Conservation (phyloP, 768 basidiomycete genomes). For the Psilocybe tampanensis region DNA sequence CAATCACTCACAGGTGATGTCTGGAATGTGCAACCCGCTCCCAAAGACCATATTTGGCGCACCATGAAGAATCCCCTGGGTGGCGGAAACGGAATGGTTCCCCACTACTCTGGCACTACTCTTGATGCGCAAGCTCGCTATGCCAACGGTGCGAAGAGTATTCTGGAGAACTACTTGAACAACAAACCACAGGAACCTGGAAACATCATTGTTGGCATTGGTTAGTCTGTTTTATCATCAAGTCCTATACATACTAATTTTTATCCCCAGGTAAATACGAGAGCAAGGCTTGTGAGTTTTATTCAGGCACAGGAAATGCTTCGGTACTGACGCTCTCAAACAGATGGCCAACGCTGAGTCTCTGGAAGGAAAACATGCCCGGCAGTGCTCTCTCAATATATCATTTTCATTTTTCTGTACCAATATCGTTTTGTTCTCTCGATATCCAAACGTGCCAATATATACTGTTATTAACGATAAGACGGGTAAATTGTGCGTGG, state of each 20-base stretch:
- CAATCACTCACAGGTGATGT: slow-evolving; percentile 53
- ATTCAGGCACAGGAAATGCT: background rate
- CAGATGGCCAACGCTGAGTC: slow-evolving; percentile 55
- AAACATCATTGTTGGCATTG: slow-evolving; percentile 80
- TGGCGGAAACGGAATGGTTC: slow-evolving; percentile 89
- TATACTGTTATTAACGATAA: no score
- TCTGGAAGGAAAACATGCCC: background rate
- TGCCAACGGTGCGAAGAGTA: slow-evolving; percentile 68
- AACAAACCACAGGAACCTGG: slow-evolving; percentile 69
- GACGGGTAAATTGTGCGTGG: slow-evolving; percentile 3
- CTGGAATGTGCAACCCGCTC: slow-evolving; percentile 88
- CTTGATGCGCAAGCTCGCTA: slow-evolving; percentile 90
- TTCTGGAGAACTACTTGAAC: slow-evolving; percentile 70
- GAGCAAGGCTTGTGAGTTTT: slow-evolving; percentile 44
- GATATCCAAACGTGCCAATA: background rate
- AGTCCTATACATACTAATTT: background rate
- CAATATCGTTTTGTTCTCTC: background rate
- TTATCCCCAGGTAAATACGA: slow-evolving; percentile 39
- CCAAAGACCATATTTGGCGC: slow-evolving; percentile 85
- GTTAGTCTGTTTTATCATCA: slow-evolving; percentile 31
- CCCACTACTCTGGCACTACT: slow-evolving; percentile 87
- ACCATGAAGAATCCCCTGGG: slow-evolving; percentile 78
- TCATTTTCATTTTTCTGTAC: background rate
- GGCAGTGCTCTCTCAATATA: no score
- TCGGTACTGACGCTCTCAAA: slow-evolving; percentile 5